Base-by-base conservation (phyloP, 2,329 filamentous ascomycete genomes). In the Neofusicoccum umdonicola region DNA sequence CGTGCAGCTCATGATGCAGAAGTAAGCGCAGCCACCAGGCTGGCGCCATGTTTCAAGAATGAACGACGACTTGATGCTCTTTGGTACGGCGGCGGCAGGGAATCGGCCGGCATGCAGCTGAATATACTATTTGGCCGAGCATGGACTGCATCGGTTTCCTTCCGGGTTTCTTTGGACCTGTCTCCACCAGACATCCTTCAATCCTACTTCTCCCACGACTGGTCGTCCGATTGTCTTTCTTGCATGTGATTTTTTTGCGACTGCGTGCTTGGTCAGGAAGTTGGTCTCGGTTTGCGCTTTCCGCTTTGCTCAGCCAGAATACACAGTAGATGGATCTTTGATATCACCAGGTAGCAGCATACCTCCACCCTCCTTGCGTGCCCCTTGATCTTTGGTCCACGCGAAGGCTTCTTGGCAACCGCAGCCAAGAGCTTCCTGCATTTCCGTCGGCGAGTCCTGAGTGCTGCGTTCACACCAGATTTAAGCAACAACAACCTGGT, bases 1-100 rank as follows among this genome's bases (percentile, higher is more conserved):
- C 72, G 82, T 84, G 68, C 82, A 84, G 76, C 76, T 84, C 69
- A 84, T 84, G 82, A 83, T 84, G 81, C 81, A 83, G 77, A 84
- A 84, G 74, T 83, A 82, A 67, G 67, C 54, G 56, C 37, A 31
- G 54, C 52, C 35, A 34, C 45, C 44, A 19, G 42, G 51, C 27
- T 48, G 34, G 42, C 44, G 51, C 44, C 62, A 54, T 45, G 62
- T 41, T 64, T 42, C 51, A 58, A 64, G 51, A 64, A 51, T 57
- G 56, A 60, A 50, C 62, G 50, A 64, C 62, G 62, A 64, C 62
- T 42, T 64, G 62, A 57, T 64, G 62, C 52, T 64, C 62, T 64
- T 63, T 64, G 62, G 62, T 64, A 54, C 62, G 51, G 52, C 52
- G 51, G 52, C 51, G 52, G 62, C 44, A 50, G 62, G 62, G 52